Evolutionary conservation across 441 rosid species (phyloP).

Genomic region (Gossypium davidsonii): DNA sequence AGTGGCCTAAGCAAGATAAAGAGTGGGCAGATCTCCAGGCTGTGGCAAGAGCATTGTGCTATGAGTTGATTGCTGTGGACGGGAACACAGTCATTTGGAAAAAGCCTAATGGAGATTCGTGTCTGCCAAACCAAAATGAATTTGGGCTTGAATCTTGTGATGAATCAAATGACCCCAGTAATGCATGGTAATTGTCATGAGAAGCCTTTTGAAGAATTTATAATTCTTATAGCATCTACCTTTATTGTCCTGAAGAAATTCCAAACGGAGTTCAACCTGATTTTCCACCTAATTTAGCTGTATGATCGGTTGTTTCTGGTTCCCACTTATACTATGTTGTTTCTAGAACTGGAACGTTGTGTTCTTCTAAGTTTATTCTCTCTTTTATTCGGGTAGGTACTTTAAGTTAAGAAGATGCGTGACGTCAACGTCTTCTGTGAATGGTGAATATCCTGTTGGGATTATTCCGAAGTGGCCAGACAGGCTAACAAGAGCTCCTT

Average conservation of each 20-base stretch:
- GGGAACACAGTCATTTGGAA: conserved; percentile 99
- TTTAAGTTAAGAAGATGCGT: conserved; percentile 69
- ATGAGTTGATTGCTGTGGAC: conserved; percentile 86
- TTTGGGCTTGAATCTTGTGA: conserved; percentile 79
- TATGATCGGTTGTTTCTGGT: neutral
- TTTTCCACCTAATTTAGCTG: conserved; percentile 6
- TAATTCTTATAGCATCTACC: neutral
- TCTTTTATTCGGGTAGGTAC: conserved; percentile 46
- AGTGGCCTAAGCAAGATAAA: conserved; percentile 96
- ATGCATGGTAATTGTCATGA: conserved; percentile 57
- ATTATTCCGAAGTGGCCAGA: conserved; percentile 70
- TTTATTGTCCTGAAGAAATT: neutral
- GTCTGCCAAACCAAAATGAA: conserved; percentile 75
- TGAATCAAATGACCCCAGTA: conserved; percentile 63
- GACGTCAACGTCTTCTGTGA: conserved; percentile 50
- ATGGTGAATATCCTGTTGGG: conserved; percentile 64
- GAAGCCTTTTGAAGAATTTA: conserved; percentile 10
- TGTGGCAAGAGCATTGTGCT: conserved; percentile 83
- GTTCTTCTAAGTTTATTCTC: conserved; percentile 9
- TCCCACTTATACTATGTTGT: neutral
- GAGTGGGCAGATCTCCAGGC: conserved; percentile 99
- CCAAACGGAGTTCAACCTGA: neutral
- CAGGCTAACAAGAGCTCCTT: conserved; percentile 62
- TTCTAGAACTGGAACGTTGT: neutral
- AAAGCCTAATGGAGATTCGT: conserved; percentile 76